Base-by-base conservation (phyloP, 2,329 filamentous ascomycete species). In the Penicillium glabrum region DNA sequence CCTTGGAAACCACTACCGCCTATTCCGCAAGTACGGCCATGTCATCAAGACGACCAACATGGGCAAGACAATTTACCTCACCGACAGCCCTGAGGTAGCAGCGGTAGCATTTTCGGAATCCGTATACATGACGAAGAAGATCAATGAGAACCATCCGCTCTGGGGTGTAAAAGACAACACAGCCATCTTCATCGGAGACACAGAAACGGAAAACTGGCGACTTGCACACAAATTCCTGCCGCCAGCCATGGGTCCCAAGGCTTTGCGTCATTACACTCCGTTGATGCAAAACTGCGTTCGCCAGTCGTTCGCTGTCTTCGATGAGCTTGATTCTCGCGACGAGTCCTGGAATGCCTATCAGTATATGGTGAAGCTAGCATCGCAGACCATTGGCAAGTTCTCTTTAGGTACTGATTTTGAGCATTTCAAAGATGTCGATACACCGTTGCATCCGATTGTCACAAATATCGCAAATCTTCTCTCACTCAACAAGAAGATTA, bases 401-500 rank as follows among this genome's bases (percentile, higher is more conserved):
- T 74, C 72, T 0, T 69, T 82, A 1, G 77, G 76, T 0, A 59
- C 77, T 56, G 78, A 82, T 26, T 73, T 81, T 50, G 56, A 76
- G 9, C 79, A 82, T 52, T 81, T 82, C 46, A 62, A 66, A 0
- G 46, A 61, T 3, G 54, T 69, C 1, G 75, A 86, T 48, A 71
- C 83, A 0, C 80, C 76, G 0, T 67, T 80, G 1, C 80, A 85
- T 63, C 75, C 80, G 47, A 80, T 86, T 69, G 80, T 86, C 0
- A 64, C 73, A 41, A 60, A 71, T 10, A 82, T 87, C 44, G 83
- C 79, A 0, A 75, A 82, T 44, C 61, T 75, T 0, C 73, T 88
- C 2, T 73, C 77, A 27, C 69, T 88, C 13, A 87, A 85, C 69
- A 87, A 87, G 72, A 83, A 83, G 65, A 74, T 86, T 8, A 77